phyloP scores from a whole-genome alignment of 2,329 filamentous ascomycete species.

The Aspergillus sp. region DNA sequence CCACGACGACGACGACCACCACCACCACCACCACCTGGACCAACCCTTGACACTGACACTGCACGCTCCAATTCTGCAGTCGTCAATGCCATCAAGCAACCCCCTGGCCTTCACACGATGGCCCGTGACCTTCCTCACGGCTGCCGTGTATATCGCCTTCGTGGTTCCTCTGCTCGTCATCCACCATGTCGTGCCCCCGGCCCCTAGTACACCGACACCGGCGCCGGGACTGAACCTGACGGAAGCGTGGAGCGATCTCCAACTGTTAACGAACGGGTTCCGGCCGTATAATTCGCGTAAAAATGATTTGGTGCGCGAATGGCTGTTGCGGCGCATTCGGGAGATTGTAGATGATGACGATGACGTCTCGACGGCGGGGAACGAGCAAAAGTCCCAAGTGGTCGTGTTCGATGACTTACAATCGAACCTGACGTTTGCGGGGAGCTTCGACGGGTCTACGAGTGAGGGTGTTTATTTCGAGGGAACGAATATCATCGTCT shows the following conservation, averaged over 20 bases:
- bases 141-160: slow-evolving; percentile 67
- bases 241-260: slow-evolving; percentile 79
- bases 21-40: background rate
- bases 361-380: slow-evolving; percentile 7
- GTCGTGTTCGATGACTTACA: slow-evolving; percentile 70
- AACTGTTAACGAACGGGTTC: slow-evolving; percentile 62
- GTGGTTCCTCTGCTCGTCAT: slow-evolving; percentile 63
- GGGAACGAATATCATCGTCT: slow-evolving; percentile 83
- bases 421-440: slow-evolving; percentile 68
- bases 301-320: slow-evolving; percentile 73
- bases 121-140: slow-evolving; percentile 73
- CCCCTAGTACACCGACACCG: slow-evolving; percentile 48
- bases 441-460: slow-evolving; percentile 31
- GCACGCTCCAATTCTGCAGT: background rate
- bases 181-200: slow-evolving; percentile 65
- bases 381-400: slow-evolving; percentile 19
- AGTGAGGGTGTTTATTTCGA: slow-evolving; percentile 68
- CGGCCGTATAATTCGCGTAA: slow-evolving; percentile 82
- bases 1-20: background rate
- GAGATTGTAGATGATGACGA: slow-evolving; percentile 55
- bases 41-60: too few relatives aligned
- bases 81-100: slow-evolving; percentile 18
- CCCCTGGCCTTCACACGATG: slow-evolving; percentile 67
- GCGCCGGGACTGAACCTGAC: slow-evolving; percentile 66
- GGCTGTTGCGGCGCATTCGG: slow-evolving; percentile 62